A percentile compares a stretch with the other conserved stretches of the same genome.
phyloP scores from a whole-genome alignment of 2,329 filamentous ascomycete genomes.

The Aureobasidium sp. region DNA sequence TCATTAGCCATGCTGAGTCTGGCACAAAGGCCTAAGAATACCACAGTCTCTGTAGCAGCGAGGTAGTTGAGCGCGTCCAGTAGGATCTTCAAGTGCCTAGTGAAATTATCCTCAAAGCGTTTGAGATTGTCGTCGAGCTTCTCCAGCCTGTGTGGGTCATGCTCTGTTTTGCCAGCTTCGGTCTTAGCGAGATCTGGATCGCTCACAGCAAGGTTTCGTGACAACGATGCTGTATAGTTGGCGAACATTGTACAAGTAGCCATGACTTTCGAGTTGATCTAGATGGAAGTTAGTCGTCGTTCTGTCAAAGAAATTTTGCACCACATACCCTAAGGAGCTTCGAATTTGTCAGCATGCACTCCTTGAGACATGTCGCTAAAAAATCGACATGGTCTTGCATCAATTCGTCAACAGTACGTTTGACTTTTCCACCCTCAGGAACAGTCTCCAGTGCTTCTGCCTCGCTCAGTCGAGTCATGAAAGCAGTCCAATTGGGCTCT shows the following conservation, averaged over 20 bases:
- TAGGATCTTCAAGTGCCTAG: conserved; percentile 83
- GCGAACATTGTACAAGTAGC: conserved; percentile 93
- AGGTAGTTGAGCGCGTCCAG: conserved; percentile 95
- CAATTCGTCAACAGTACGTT: conserved; percentile 85
- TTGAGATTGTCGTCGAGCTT: conserved; percentile 81
- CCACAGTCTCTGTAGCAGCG: conserved; percentile 93
- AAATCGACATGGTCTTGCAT: conserved; percentile 99
- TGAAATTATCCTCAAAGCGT: conserved; percentile 92
- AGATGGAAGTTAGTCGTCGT: not conserved
- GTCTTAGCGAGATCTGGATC: conserved; percentile 66
- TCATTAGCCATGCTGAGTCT: conserved; percentile 75
- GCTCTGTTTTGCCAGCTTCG: conserved; percentile 22
- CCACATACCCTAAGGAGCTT: conserved; percentile 74
- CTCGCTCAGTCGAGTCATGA: conserved; percentile 75
- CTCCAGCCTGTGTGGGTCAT: conserved; percentile 54
- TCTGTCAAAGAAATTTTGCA: not conserved
- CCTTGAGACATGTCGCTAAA: conserved; percentile 92
- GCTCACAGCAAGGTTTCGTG: conserved; percentile 73
- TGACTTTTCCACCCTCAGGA: conserved; percentile 41
- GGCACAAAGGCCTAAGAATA: conserved; percentile 80
- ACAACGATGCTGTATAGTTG: conserved; percentile 78
- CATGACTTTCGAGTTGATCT: conserved; percentile 98
- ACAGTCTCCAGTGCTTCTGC: conserved; percentile 43
- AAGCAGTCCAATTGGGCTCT: conserved; percentile 90
- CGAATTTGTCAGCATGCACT: conserved; percentile 97